Conservation (phyloP, 352 stramenopile genomes). For the Phytopythium mirpurense region DNA sequence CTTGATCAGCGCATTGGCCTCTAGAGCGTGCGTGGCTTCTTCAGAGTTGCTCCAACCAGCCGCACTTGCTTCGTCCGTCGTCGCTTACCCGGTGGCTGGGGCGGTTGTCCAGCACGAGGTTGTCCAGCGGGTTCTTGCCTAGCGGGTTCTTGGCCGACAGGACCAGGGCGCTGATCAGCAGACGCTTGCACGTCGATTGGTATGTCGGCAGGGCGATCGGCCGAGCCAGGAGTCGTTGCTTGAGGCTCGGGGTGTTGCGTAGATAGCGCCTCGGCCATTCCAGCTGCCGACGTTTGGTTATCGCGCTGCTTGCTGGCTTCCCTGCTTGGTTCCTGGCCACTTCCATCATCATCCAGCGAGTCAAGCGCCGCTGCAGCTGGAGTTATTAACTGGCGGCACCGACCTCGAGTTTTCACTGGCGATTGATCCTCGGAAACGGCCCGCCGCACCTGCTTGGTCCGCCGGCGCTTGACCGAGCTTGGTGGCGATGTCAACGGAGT, state of each 20-base stretch:
- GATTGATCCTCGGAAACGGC: background rate
- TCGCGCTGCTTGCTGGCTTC: background rate
- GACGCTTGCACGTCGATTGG: too few relatives aligned
- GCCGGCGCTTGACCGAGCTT: background rate
- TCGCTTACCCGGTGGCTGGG: background rate
- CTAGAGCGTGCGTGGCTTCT: background rate
- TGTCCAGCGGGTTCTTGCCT: too few relatives aligned
- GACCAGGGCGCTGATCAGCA: too few relatives aligned
- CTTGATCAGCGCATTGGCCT: too few relatives aligned
- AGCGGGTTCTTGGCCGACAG: too few relatives aligned
- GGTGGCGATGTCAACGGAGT: background rate
- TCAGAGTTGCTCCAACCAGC: background rate
- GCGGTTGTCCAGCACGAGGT: background rate
- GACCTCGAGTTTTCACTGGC: background rate
- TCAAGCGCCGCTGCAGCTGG: background rate
- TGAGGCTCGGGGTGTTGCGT: background rate
- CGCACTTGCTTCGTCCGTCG: constrained; percentile 1
- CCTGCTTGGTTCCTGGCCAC: background rate
- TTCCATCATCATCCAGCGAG: background rate
- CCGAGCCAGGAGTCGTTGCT: background rate
- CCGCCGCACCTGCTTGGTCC: background rate
- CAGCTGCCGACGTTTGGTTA: background rate
- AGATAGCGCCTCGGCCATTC: background rate
- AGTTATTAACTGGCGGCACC: background rate
- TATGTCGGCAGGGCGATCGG: background rate